A percentile compares a stretch with the other conserved stretches of the same genome.
Evolutionary conservation across 257 asterid species (phyloP).

Genomic region (Salvia miltiorrhiza): DNA sequence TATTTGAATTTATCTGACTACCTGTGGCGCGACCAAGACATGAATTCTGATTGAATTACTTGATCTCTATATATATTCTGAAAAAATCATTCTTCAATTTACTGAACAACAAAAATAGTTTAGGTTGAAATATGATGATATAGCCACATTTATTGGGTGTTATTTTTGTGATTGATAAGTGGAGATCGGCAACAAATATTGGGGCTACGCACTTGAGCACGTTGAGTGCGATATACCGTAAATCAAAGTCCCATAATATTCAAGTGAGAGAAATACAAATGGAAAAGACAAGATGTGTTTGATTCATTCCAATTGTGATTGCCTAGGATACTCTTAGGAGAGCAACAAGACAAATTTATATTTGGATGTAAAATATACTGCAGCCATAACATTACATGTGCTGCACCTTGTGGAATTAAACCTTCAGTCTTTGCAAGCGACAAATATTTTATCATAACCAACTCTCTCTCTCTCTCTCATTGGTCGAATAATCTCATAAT

Average conservation of each 20-base stretch:
- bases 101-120: too few species aligned
- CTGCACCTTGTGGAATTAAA: background rate
- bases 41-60: too few species aligned
- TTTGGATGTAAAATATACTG: slow-evolving; percentile 1
- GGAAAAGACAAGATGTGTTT: background rate
- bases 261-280: background rate
- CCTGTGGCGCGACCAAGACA: too few species aligned
- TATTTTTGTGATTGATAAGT: background rate
- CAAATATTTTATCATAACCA: background rate
- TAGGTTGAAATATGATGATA: too few species aligned
- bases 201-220: too few species aligned
- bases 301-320: slow-evolving; percentile 1
- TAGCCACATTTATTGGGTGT: too few species aligned
- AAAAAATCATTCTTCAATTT: too few species aligned
- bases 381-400: slow-evolving; percentile 32
- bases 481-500: too few species aligned
- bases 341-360: slow-evolving; percentile 15
- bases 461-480: background rate
- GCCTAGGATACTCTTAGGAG: slow-evolving; percentile 32
- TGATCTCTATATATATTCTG: too few species aligned
- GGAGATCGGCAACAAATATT: background rate
- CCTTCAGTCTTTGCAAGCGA: slow-evolving; percentile 9
- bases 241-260: background rate
- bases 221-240: background rate
- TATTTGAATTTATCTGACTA: too few species aligned